Conservation (phyloP, 148 eudicot species). For the Heliosperma pusillum region DNA sequence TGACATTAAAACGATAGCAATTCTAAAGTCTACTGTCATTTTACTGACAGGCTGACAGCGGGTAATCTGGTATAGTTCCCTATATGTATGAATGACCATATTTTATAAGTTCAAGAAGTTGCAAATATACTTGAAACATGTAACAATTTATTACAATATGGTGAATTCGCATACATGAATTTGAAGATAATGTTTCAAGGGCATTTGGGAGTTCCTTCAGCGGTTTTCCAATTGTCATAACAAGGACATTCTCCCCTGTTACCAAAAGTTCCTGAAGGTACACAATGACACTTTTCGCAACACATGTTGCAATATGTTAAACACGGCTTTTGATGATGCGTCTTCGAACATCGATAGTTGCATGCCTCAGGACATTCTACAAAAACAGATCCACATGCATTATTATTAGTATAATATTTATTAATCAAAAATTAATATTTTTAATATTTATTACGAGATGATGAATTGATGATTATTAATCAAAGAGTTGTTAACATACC, state of each 20-base stretch:
- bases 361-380: slow-evolving; percentile 11
- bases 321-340: slow-evolving; percentile 4
- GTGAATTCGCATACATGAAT: no score
- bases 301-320: slow-evolving; percentile 6
- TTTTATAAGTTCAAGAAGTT: no score
- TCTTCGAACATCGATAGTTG: slow-evolving; percentile 8
- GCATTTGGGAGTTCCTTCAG: neutral
- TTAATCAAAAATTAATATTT: neutral
- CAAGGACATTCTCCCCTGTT: slow-evolving; percentile 7
- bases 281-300: slow-evolving; percentile 9
- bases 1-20: no score
- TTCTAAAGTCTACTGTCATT: no score
- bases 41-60: no score
- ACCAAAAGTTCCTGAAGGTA: slow-evolving; percentile 4
- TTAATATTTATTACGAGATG: neutral
- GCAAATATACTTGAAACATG: no score
- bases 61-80: no score
- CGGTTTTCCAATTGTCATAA: neutral
- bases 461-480: neutral
- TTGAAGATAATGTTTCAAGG: neutral
- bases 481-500: neutral
- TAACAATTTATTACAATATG: no score
- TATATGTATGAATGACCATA: no score
- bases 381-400: neutral
- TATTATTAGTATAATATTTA: neutral